Base-by-base conservation (phyloP, 2,329 filamentous ascomycete genomes). In the Paraconiothyrium sp. region DNA sequence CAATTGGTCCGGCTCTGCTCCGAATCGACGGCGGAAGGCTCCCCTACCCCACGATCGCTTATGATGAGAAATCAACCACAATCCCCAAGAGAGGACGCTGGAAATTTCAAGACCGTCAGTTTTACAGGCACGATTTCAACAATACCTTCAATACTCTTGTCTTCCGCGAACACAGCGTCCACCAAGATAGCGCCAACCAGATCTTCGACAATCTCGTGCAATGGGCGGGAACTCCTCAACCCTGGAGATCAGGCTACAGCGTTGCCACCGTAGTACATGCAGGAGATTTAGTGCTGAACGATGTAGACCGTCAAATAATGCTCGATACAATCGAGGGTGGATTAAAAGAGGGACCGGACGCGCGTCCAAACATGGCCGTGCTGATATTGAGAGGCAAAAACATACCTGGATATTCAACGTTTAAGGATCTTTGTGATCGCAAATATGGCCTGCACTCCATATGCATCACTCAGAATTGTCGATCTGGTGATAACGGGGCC, bases 341-440 rank as follows among this genome's bases (percentile, higher is more conserved):
- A 54, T 20, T 11, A 34, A 0, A 49, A 57, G 14, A 50, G 35
- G 22, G 54, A 54, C 43, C 20, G 20, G 20, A 20, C 20, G 20
- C 20, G 20, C 20, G 20, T 20, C 20, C 20, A 20, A 54, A 63
- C 35, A 54, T 65, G 11, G 43, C 57, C 4, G 16, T 65, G 13
- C 54, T 67, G 1, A 16, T 63, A 8, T 39, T 67, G 16, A 43
- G 55, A 8, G 51, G 46, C 0, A 61, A 59, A 32, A 61, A 47
- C 11, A 47, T 58, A 0, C 11, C 49, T 14, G 47, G 32, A 20
- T 64, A 67, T 39, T 56, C 64, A 2, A 41, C 22, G 2, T 66
- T 72, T 62, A 70, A 69, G 32, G 46, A 62, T 30, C 16, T 69
- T 1, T 59, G 55, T 1, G 70, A 73, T 48, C 57, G 65, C 1